phyloP scores from a whole-genome alignment of 176 grass and related monocot species.

The Tillandsia leiboldiana region DNA sequence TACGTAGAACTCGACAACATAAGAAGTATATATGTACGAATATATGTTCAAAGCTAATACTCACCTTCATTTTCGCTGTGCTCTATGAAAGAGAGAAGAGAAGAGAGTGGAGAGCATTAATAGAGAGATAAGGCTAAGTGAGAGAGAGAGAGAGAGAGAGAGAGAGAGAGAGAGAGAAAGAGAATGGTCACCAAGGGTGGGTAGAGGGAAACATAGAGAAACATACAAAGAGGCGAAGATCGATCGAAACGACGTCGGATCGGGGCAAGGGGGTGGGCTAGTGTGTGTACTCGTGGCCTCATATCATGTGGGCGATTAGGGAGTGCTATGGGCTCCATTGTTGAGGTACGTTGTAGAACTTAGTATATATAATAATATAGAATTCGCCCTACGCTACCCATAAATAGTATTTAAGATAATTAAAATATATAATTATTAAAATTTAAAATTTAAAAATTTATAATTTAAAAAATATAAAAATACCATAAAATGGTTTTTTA shows the following conservation, averaged over 20 bases:
- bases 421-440: too few species aligned
- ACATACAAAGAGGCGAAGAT: slow-evolving; percentile 35
- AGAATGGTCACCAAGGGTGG: slow-evolving; percentile 33
- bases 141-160: slow-evolving; percentile 1
- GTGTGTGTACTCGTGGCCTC: not conserved
- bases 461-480: too few species aligned
- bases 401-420: too few species aligned
- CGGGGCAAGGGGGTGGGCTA: too few species aligned
- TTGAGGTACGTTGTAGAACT: not conserved
- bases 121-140: slow-evolving; percentile 34
- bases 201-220: slow-evolving; percentile 60
- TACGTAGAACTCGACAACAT: not conserved
- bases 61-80: slow-evolving; percentile 63
- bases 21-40: not conserved
- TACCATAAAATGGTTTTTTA: too few species aligned
- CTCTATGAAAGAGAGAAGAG: slow-evolving; percentile 17
- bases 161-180: slow-evolving; percentile 11
- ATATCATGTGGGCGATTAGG: slow-evolving; percentile 27
- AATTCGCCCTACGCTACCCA: too few species aligned
- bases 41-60: slow-evolving; percentile 5
- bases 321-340: slow-evolving; percentile 16
- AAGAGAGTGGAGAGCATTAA: slow-evolving; percentile 15
- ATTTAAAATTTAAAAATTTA: too few species aligned
- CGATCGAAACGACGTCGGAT: too few species aligned
- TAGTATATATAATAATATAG: not conserved